Percentiles rank a stretch among this genome's conserved stretches.
Evolutionary conservation across 2,329 filamentous ascomycete species (phyloP).

Genomic region (Sclerotinia subarctica): DNA sequence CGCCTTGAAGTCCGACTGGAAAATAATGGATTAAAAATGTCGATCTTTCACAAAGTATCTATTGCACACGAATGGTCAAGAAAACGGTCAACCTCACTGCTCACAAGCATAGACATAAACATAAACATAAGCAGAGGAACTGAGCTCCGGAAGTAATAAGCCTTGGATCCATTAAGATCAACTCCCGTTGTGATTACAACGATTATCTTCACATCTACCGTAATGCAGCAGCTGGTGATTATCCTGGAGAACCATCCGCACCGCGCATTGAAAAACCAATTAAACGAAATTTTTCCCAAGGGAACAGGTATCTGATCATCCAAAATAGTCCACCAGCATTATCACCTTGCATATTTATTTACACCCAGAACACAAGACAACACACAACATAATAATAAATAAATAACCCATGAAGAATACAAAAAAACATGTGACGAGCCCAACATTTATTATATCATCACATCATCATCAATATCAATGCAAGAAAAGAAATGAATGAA

Average conservation of each 20-base stretch:
- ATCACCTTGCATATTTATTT: constrained; percentile 5
- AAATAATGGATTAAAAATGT: background rate
- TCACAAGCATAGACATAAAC: background rate
- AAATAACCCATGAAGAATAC: background rate
- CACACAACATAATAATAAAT: too few species aligned
- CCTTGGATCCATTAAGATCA: background rate
- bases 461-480: background rate
- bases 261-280: background rate
- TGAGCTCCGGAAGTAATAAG: constrained; percentile 3
- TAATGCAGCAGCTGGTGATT: background rate
- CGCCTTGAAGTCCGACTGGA: background rate
- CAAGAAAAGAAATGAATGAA: too few species aligned
- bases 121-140: background rate
- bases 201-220: background rate
- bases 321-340: background rate
- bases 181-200: background rate
- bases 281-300: background rate
- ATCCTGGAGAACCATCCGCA: background rate
- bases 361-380: too few species aligned
- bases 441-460: too few species aligned
- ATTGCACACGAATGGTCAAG: constrained; percentile 1
- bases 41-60: background rate
- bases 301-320: background rate
- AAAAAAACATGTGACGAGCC: background rate
- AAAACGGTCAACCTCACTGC: background rate